phyloP scores from a whole-genome alignment of 306 rosid genomes.

The Cucurbita ficifolia region DNA sequence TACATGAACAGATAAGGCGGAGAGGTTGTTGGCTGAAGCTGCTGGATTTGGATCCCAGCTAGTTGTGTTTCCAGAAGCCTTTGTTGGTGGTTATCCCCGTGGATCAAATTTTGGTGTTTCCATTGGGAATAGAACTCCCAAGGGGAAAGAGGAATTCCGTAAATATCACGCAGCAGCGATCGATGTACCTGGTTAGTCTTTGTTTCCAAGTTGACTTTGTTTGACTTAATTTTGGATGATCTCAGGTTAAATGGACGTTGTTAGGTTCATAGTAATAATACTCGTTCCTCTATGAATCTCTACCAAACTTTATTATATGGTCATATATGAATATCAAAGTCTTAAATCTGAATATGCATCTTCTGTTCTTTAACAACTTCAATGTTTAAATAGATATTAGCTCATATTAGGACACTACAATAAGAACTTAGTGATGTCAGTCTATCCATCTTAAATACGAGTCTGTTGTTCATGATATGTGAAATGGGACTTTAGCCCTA shows the following conservation, averaged over 20 bases:
- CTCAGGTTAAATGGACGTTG: not conserved
- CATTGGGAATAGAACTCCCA: conserved; percentile 47
- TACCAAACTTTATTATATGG: not conserved
- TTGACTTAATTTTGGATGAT: not conserved
- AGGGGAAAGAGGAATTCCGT: conserved; percentile 83
- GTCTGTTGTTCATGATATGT: not conserved
- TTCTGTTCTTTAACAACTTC: not conserved
- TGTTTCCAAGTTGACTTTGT: not conserved
- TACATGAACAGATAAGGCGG: conserved; percentile 60
- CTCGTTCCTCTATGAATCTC: not conserved
- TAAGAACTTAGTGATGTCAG: not conserved
- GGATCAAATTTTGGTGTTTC: conserved; percentile 61
- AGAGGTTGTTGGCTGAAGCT: conserved; percentile 77
- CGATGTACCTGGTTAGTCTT: conserved; percentile 59
- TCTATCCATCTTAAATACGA: not conserved
- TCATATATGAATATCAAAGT: not conserved
- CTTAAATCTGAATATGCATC: not conserved
- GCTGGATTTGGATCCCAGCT: conserved; percentile 70
- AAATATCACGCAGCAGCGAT: conserved; percentile 74
- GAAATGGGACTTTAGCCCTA: not conserved
- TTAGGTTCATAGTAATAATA: not conserved
- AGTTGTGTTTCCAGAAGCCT: conserved; percentile 94
- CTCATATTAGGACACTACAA: not conserved
- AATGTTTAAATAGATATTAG: not conserved
- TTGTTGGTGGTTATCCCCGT: conserved; percentile 88